Conservation (phyloP, 73 alveolate species). For the Paramecium tetraurelia region DNA sequence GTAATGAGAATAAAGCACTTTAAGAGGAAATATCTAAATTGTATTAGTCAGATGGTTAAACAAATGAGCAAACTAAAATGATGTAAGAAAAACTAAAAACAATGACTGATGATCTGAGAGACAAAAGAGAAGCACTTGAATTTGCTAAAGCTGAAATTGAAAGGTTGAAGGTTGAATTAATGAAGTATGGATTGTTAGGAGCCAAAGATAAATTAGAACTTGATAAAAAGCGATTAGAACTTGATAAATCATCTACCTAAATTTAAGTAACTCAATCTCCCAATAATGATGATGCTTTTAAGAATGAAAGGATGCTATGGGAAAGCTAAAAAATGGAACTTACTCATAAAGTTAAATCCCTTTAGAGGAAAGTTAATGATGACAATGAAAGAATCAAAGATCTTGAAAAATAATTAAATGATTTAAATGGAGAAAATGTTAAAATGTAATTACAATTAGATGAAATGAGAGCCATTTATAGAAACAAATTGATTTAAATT, state of each 20-base stretch:
- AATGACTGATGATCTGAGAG: slow-evolving; percentile 65
- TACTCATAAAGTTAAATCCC: slow-evolving; percentile 82
- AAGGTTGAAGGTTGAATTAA: slow-evolving; percentile 80
- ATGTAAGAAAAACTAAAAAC: slow-evolving; percentile 62
- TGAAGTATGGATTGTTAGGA: slow-evolving; percentile 69
- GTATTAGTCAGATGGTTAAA: slow-evolving; percentile 66
- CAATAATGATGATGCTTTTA: slow-evolving; percentile 68
- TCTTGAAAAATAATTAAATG: slow-evolving; percentile 79
- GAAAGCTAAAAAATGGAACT: slow-evolving; percentile 76
- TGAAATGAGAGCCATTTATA: slow-evolving; percentile 89
- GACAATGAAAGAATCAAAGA: slow-evolving; percentile 92
- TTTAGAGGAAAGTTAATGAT: slow-evolving; percentile 91
- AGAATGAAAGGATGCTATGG: slow-evolving; percentile 73
- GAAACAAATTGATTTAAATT: slow-evolving; percentile 82
- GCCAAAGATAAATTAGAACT: slow-evolving; percentile 66
- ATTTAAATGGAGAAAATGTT: slow-evolving; percentile 87
- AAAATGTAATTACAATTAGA: slow-evolving; percentile 85
- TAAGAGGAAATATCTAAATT: slow-evolving; percentile 65
- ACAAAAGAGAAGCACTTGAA: slow-evolving; percentile 70
- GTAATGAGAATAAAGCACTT: slow-evolving; percentile 79
- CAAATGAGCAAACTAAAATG: slow-evolving; percentile 64
- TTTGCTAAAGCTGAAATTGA: slow-evolving; percentile 86
- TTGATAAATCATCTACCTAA: slow-evolving; percentile 71
- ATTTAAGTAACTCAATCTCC: slow-evolving; percentile 51
- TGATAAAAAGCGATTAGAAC: slow-evolving; percentile 72